Evolutionary conservation across 2,329 filamentous ascomycete genomes (phyloP).

Genomic region (Canariomyces notabilis): DNA sequence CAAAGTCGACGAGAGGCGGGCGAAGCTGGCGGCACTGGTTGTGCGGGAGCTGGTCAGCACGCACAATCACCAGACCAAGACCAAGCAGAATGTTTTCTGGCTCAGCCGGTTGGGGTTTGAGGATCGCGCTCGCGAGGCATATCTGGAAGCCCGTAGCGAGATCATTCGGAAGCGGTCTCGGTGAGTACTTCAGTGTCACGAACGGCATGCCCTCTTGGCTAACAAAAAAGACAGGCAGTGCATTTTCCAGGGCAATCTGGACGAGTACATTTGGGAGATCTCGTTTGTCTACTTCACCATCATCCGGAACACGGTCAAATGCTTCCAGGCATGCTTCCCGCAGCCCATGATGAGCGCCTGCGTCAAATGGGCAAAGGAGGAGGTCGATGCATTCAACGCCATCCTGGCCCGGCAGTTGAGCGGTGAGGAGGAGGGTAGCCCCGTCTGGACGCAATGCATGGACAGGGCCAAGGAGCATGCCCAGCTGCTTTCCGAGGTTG

Average conservation of each 20-base stretch:
- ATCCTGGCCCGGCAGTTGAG: conserved; percentile 80
- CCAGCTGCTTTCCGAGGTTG: conserved; percentile 73
- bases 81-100: conserved; percentile 78
- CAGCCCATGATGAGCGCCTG: conserved; percentile 85
- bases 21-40: conserved; percentile 69
- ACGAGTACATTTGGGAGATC: conserved; percentile 89
- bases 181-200: conserved; percentile 41
- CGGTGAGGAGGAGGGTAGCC: conserved; percentile 70
- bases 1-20: conserved; percentile 82
- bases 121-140: conserved; percentile 80
- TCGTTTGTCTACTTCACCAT: conserved; percentile 94
- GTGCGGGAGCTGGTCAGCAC: conserved; percentile 72
- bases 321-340: conserved; percentile 83
- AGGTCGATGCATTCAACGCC: conserved; percentile 84
- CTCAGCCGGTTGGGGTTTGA: conserved; percentile 83
- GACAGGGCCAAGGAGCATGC: conserved; percentile 76
- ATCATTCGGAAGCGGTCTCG: conserved; percentile 78
- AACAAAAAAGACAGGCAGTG: conserved; percentile 62
- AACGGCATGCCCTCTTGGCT: not conserved
- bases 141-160: conserved; percentile 71
- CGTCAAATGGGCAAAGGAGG: conserved; percentile 97
- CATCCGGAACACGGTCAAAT: conserved; percentile 86
- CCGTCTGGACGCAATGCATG: conserved; percentile 79
- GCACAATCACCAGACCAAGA: conserved; percentile 70
- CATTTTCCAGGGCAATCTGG: conserved; percentile 89